phyloP scores from a whole-genome alignment of 306 rosid species.

The Mucuna pruriens region DNA sequence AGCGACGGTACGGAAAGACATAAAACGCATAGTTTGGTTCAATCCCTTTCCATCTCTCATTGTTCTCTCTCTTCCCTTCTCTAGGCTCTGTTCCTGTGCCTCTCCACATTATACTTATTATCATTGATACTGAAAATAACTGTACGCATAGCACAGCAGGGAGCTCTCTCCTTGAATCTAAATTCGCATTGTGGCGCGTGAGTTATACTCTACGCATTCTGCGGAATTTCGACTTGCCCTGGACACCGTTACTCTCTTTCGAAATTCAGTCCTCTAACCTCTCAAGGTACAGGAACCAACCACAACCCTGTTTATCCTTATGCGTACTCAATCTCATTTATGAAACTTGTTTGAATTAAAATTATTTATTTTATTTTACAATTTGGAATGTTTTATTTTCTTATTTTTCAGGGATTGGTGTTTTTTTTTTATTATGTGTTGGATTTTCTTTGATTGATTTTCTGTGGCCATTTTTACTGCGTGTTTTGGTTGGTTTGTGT shows the following conservation, averaged over 20 bases:
- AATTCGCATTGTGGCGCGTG: conserved; percentile 50
- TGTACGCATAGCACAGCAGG: conserved; percentile 24
- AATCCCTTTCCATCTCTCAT: conserved; percentile 9
- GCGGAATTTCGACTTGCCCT: conserved; percentile 28
- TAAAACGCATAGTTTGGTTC: conserved; percentile 67
- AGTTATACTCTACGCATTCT: conserved; percentile 32
- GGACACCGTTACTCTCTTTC: conserved; percentile 35
- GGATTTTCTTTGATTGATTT: conserved; percentile 36
- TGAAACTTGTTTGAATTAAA: conserved; percentile 32
- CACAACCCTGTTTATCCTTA: background rate
- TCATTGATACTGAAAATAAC: conserved; percentile 35
- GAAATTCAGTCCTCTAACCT: conserved; percentile 31
- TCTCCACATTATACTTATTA: conserved; percentile 20
- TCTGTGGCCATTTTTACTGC: conserved; percentile 9
- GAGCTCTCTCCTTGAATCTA: conserved; percentile 63
- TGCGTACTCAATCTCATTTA: conserved; percentile 38
- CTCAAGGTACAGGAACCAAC: conserved; percentile 10
- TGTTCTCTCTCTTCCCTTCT: background rate
- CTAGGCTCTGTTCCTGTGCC: conserved; percentile 25
- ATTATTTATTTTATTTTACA: background rate
- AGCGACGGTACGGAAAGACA: conserved; percentile 33
- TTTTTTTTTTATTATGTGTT: conserved; percentile 28
- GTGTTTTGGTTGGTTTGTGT: conserved; percentile 23
- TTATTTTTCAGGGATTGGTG: conserved; percentile 22
- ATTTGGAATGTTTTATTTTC: background rate